Evolutionary conservation across 1,284 basidiomycete genomes (phyloP).

Genomic region (Cystobasidium pallidum): DNA sequence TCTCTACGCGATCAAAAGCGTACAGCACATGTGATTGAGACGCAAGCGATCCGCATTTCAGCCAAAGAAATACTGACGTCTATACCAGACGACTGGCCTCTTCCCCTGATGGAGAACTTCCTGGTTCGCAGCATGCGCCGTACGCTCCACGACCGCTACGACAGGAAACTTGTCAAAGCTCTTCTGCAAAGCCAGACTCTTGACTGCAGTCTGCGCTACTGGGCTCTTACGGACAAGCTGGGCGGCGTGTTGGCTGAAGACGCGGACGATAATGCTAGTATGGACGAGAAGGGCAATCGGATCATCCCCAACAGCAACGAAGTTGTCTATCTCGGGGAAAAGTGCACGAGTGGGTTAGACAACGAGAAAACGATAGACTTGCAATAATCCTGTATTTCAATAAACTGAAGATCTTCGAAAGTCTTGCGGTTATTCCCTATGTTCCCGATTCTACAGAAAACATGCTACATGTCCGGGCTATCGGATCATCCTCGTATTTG

Average conservation of each 20-base stretch:
- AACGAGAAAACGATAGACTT: slow-evolving; percentile 37
- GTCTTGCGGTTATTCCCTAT: too few species aligned
- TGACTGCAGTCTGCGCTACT: slow-evolving; percentile 27
- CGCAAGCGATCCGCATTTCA: slow-evolving; percentile 35
- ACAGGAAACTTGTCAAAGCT: slow-evolving; percentile 33
- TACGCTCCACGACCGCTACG: slow-evolving; percentile 30
- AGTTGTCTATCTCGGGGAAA: slow-evolving; percentile 14
- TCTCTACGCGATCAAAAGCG: slow-evolving; percentile 27
- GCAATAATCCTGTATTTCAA: background rate
- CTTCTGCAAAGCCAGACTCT: slow-evolving; percentile 32
- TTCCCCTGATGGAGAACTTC: slow-evolving; percentile 38
- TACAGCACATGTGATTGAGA: slow-evolving; percentile 38
- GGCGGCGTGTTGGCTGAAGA: slow-evolving; percentile 38
- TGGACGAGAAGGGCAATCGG: background rate
- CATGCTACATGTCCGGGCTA: background rate
- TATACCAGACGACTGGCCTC: slow-evolving; percentile 39
- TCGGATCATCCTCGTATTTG: background rate
- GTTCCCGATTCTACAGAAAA: too few species aligned
- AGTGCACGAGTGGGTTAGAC: background rate
- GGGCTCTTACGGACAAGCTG: slow-evolving; percentile 11
- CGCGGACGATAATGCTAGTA: background rate
- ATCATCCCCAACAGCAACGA: background rate
- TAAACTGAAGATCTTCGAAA: too few species aligned
- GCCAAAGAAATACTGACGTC: slow-evolving; percentile 28
- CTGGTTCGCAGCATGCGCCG: slow-evolving; percentile 24